A percentile compares a stretch with the other conserved stretches of the same genome.
phyloP scores from a whole-genome alignment of 768 basidiomycete species.

The Leccinellum rugosiceps region DNA sequence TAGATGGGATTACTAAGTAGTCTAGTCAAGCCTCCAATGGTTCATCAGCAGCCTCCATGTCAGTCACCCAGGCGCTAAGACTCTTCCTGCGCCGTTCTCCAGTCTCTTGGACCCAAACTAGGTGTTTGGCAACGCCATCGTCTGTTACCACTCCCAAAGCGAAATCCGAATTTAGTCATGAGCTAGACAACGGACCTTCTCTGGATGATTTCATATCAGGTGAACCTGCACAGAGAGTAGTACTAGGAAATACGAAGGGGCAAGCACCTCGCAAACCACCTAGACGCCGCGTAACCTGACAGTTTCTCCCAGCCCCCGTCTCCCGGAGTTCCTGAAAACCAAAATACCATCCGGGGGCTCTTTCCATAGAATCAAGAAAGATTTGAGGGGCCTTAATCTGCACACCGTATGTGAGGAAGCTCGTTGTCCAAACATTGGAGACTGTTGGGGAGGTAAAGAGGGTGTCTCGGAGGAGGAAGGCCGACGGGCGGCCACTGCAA shows the following conservation, averaged over 20 bases:
- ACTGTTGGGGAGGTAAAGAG: slow-evolving; percentile 93
- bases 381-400: slow-evolving; percentile 84
- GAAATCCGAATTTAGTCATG: slow-evolving; percentile 47
- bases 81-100: slow-evolving; percentile 11
- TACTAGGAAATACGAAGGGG: slow-evolving; percentile 71
- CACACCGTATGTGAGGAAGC: slow-evolving; percentile 99
- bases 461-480: slow-evolving; percentile 64
- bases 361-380: slow-evolving; percentile 91
- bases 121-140: slow-evolving; percentile 49
- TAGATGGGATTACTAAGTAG: slow-evolving; percentile 10
- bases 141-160: slow-evolving; percentile 20
- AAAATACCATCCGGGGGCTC: slow-evolving; percentile 87
- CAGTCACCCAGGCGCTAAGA: slow-evolving; percentile 8
- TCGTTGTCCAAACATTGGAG: slow-evolving; percentile 98
- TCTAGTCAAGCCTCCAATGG: too few relatives aligned
- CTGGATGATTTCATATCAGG: slow-evolving; percentile 81
- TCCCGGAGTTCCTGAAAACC: slow-evolving; percentile 87
- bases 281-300: not conserved
- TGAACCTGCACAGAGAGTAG: slow-evolving; percentile 51
- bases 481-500: slow-evolving; percentile 87
- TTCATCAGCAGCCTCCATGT: slow-evolving; percentile 4
- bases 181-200: slow-evolving; percentile 63
- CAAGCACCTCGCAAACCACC: slow-evolving; percentile 31
- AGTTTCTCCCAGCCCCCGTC: slow-evolving; percentile 57
- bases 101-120: slow-evolving; percentile 25